These are phyloP conservation scores for Talaromyces wortmannii DNA, from an alignment of 495 filamentous ascomycete genomes.

Conservation along the genomic window DNA sequence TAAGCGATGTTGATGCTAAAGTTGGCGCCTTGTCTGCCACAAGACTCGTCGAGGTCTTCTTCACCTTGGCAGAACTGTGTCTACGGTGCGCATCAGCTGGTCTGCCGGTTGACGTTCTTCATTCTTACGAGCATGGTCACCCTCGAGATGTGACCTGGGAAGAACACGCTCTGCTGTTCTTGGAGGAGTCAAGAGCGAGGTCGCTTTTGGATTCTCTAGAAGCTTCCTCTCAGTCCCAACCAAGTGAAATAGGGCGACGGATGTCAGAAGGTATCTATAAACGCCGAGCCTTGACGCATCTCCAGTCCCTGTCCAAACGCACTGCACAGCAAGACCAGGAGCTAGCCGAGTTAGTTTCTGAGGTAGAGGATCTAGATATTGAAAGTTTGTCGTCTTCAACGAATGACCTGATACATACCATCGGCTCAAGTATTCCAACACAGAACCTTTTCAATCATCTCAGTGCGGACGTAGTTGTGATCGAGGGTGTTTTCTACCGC, in stretches of 20 bases:
- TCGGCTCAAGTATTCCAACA: conserved; percentile 12
- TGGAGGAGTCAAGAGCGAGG: conserved; percentile 15
- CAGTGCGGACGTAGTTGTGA: conserved; percentile 13
- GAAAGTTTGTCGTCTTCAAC: conserved; percentile 12
- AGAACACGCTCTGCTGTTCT: conserved; percentile 19
- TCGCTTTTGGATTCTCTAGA: conserved; percentile 15
- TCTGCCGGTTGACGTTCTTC: conserved; percentile 1
- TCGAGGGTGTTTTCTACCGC: conserved; percentile 15
- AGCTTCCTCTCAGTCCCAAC: conserved; percentile 5
- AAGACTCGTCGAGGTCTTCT: conserved; percentile 10
- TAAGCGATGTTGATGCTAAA: conserved; percentile 12
- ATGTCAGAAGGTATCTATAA: conserved; percentile 16
- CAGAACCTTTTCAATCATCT: conserved; percentile 12
- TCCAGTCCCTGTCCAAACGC: conserved; percentile 7
- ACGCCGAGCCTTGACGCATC: conserved; percentile 12
- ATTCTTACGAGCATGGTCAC: conserved; percentile 12
- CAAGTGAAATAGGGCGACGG: background rate
- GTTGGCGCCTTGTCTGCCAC: conserved; percentile 6
- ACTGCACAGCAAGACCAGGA: conserved; percentile 14
- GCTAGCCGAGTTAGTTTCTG: conserved; percentile 7
- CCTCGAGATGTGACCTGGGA: conserved; percentile 11
- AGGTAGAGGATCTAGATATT: conserved; percentile 13
- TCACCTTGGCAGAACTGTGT: conserved; percentile 13
- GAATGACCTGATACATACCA: conserved; percentile 14
- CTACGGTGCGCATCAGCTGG: background rate